Evolutionary conservation across 306 rosid genomes (phyloP), one percentile per base, ranked within the genome.

Genomic region (Trifolium dubium): DNA sequence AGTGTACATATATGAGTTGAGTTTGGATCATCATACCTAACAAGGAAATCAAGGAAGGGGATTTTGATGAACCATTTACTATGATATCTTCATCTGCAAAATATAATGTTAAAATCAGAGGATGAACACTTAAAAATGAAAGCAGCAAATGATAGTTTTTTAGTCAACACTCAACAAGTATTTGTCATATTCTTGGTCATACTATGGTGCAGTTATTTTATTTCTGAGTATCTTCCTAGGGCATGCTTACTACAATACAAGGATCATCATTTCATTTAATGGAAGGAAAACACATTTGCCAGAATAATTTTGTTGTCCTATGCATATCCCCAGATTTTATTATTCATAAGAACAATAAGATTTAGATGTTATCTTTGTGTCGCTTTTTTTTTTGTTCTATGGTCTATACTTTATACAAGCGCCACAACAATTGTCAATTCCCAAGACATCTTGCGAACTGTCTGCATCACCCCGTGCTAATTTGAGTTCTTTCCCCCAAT

Each of bases 31-130:
- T 56, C 85, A 78, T 90, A 95, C 99, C 99, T 87, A 95, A 82
- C 87, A 95, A 86, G 65, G 99, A 86, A 77, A 90, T 80, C 78
- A 92, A 81, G 18, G 99, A 95, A 49, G 97, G 96, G 6, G 87
- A 13, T 47, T 77, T 80, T 6, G 88, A 83, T 71, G 93, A 80
- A 47, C 83, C 92, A 67, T 89, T 81, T 73, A 87, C 76, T 79
- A 66, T 83, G 77, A 86, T 74, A 79, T 88, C 96, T 40, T 90
- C 71, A 81, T 86, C 96, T 87, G 85, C 80, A 87, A 74, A 79
- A 67, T 62, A 75, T 34, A 41, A 18, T 41, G 71, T 78, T 32
- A 61, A 28, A 69, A 29, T 69, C 35, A 15, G 23, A 63, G 63
- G 49, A 50, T 11, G 13, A 47, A 29, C 6, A 32, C 37, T 17